Percentiles rank a stretch among this genome's conserved stretches.
phyloP scores from a whole-genome alignment of 129 eudicot species.

The Apium graveolens region DNA sequence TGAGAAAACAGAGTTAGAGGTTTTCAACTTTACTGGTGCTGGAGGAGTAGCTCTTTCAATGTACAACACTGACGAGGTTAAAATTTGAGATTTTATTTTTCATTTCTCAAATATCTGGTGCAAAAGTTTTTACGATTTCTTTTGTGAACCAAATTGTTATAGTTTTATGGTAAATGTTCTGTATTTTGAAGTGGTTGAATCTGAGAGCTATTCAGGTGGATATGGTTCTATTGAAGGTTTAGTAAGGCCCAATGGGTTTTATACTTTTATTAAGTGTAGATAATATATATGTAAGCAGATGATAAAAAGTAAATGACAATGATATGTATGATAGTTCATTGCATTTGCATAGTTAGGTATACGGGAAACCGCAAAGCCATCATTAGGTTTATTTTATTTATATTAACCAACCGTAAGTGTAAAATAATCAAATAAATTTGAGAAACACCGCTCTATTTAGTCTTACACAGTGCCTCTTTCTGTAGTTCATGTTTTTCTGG shows the following conservation, averaged over 20 bases:
- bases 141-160: background rate
- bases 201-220: no score
- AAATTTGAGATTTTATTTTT: background rate
- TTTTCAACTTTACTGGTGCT: slow-evolving; percentile 69
- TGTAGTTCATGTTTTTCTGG: background rate
- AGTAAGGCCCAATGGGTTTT: no score
- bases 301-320: background rate
- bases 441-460: background rate
- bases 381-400: background rate
- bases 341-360: background rate
- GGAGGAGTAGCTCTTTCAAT: slow-evolving; percentile 94
- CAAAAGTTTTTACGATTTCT: background rate
- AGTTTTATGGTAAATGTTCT: background rate
- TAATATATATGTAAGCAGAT: background rate
- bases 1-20: slow-evolving; percentile 57
- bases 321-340: background rate
- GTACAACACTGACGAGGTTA: slow-evolving; percentile 98
- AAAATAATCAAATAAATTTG: background rate
- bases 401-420: no score
- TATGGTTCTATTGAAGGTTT: no score
- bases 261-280: no score
- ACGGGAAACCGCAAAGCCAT: background rate
- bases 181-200: background rate
- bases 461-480: background rate
- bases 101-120: background rate